Evolutionary conservation across 805 yeast species (phyloP).

Genomic region (Candida ulmi): DNA sequence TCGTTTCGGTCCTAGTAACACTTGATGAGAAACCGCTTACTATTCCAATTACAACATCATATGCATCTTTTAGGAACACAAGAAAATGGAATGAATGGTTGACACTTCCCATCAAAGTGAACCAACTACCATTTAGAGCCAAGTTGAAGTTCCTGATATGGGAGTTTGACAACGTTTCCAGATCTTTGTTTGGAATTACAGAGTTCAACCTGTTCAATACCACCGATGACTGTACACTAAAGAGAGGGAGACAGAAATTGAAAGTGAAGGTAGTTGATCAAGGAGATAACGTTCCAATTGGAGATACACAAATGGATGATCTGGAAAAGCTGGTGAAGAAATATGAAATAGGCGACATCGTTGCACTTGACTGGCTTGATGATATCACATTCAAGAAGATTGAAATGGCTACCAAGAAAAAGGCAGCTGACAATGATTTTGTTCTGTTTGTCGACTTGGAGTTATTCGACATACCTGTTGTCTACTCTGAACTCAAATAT

Average conservation of each 20-base stretch:
- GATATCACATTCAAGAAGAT: conserved; percentile 52
- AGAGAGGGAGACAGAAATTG: conserved; percentile 66
- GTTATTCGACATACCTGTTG: conserved; percentile 67
- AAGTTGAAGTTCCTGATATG: conserved; percentile 56
- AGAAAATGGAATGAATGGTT: conserved; percentile 72
- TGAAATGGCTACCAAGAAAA: conserved; percentile 19
- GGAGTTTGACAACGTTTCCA: conserved; percentile 58
- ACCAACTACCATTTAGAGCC: conserved; percentile 63
- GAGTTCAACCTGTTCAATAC: conserved; percentile 53
- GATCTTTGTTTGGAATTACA: conserved; percentile 54
- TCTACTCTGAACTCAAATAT: conserved; percentile 54
- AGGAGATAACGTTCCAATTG: conserved; percentile 23
- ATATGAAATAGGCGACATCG: conserved; percentile 64
- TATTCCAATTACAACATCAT: conserved; percentile 43
- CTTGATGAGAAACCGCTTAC: conserved; percentile 42
- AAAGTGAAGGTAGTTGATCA: conserved; percentile 35
- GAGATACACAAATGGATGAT: conserved; percentile 34
- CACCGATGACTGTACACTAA: conserved; percentile 50
- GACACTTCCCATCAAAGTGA: conserved; percentile 62
- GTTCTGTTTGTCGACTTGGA: conserved; percentile 49
- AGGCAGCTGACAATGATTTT: conserved; percentile 27
- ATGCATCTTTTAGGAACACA: conserved; percentile 37
- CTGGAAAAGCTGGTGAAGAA: conserved; percentile 50
- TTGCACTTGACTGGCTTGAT: conserved; percentile 69
- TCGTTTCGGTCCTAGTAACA: conserved; percentile 41